A percentile compares a stretch with the other conserved stretches of the same genome.
Evolutionary conservation across 2,329 filamentous ascomycete species (phyloP).

Genomic region (Stagonosporopsis cucurbitacearum): DNA sequence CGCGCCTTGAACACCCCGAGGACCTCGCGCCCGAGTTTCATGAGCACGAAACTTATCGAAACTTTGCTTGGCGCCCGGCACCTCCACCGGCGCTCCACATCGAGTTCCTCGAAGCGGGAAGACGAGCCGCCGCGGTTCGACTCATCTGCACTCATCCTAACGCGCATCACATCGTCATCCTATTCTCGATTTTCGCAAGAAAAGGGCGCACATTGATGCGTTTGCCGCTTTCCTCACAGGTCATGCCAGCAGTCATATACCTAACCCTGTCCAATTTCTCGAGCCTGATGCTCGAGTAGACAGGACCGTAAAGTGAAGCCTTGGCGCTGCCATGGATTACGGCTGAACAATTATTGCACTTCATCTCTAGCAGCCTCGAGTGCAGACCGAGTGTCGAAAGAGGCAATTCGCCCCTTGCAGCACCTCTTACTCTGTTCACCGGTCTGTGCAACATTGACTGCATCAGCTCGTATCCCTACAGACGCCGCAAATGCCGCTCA

Average conservation of each 20-base stretch:
- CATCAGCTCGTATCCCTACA: constrained; percentile 1
- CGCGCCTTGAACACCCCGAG: constrained; percentile 1
- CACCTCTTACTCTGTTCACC: background rate
- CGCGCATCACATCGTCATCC: background rate
- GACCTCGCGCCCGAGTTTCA: constrained; percentile 7
- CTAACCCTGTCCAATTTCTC: background rate
- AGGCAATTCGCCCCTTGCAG: constrained; percentile 5
- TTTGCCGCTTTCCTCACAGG: background rate
- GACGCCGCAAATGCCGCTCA: background rate
- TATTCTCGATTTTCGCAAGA: no score
- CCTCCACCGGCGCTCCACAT: background rate
- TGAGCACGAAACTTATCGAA: constrained; percentile 8
- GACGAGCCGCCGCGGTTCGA: constrained; percentile 1
- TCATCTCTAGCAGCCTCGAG: background rate
- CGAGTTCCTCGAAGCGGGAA: background rate
- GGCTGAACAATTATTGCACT: background rate
- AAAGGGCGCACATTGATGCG: constrained; percentile 1
- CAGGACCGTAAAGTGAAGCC: background rate
- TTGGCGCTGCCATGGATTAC: background rate
- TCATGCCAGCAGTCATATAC: background rate
- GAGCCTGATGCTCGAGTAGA: background rate
- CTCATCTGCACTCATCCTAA: constrained; percentile 14
- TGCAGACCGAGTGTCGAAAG: background rate
- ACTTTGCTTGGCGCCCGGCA: constrained; percentile 3
- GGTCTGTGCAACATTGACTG: constrained; percentile 4